These are phyloP conservation scores for Aspergillus awamori DNA, from an alignment of 2,329 filamentous ascomycete genomes.

Conservation along the genomic window DNA sequence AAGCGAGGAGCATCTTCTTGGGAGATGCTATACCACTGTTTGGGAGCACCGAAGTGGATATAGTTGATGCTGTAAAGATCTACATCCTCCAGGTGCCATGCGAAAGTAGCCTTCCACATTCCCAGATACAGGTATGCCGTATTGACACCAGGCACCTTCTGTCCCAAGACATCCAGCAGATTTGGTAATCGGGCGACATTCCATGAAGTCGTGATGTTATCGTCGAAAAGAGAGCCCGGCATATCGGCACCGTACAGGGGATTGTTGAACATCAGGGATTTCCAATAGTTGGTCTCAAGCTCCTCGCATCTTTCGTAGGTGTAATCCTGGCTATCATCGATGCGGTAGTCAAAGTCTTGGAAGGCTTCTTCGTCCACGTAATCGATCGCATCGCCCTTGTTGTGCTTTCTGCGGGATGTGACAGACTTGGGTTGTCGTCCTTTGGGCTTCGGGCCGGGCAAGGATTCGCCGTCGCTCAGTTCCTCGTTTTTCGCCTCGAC, in stretches of 20 bases:
- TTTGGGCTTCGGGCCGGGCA: constrained; percentile 48
- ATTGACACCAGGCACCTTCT: constrained; percentile 95
- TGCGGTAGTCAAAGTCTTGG: constrained; percentile 84
- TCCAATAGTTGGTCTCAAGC: constrained; percentile 94
- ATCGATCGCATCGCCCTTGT: constrained; percentile 74
- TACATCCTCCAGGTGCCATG: constrained; percentile 98
- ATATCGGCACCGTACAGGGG: constrained; percentile 96
- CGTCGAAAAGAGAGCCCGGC: constrained; percentile 91
- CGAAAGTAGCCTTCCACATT: constrained; percentile 99
- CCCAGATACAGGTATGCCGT: constrained; percentile 96
- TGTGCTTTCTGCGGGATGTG: constrained; percentile 84
- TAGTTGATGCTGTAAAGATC: constrained; percentile 99
- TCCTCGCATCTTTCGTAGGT: constrained; percentile 91
- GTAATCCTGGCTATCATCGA: constrained; percentile 81
- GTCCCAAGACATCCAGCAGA: constrained; percentile 87
- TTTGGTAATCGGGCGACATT: constrained; percentile 95
- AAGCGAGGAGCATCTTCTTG: constrained; percentile 92
- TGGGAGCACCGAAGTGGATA: constrained; percentile 96
- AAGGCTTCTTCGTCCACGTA: constrained; percentile 88
- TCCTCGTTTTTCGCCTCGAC: constrained; percentile 60
- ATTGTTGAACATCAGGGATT: constrained; percentile 90
- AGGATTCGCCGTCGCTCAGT: constrained; percentile 47
- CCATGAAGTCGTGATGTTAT: constrained; percentile 74
- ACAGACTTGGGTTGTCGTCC: constrained; percentile 70
- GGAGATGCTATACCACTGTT: constrained; percentile 99